These are phyloP conservation scores for Calcarisporium arbuscula DNA, from an alignment of 2,329 filamentous ascomycete genomes.

Conservation along the genomic window DNA sequence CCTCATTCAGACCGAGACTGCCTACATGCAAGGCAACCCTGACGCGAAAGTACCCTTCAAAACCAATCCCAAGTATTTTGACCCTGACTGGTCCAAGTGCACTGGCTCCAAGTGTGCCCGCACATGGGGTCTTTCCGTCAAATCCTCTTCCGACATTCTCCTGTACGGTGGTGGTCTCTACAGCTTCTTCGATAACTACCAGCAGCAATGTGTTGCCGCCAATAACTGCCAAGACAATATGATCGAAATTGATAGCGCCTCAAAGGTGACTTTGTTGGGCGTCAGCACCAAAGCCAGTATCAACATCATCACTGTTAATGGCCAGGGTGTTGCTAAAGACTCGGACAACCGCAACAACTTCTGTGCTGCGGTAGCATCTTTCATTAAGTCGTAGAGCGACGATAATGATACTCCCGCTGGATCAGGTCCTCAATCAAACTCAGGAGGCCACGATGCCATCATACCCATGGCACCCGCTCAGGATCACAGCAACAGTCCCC, in stretches of 20 bases:
- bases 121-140: slow-evolving; percentile 68
- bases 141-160: slow-evolving; percentile 59
- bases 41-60: slow-evolving; percentile 61
- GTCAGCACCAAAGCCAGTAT: slow-evolving; percentile 68
- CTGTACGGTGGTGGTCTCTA: slow-evolving; percentile 72
- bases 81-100: slow-evolving; percentile 65
- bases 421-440: slow-evolving; percentile 1
- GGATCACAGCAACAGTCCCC: not conserved
- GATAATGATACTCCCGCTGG: slow-evolving; percentile 4
- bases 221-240: slow-evolving; percentile 75
- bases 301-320: slow-evolving; percentile 66
- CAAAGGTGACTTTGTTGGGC: slow-evolving; percentile 58
- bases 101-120: slow-evolving; percentile 55
- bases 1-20: slow-evolving; percentile 83
- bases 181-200: slow-evolving; percentile 80
- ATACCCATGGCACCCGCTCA: not conserved
- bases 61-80: slow-evolving; percentile 49
- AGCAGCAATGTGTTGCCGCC: slow-evolving; percentile 58
- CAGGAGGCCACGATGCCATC: not conserved
- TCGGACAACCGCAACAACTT: slow-evolving; percentile 60
- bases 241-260: slow-evolving; percentile 64
- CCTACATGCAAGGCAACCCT: slow-evolving; percentile 82
- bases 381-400: slow-evolving; percentile 24
- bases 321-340: slow-evolving; percentile 45
- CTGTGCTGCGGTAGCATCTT: slow-evolving; percentile 54